A percentile compares a stretch with the other conserved stretches of the same genome.
Conservation (phyloP, 352 stramenopile genomes). For the Vaucheria bursata region DNA sequence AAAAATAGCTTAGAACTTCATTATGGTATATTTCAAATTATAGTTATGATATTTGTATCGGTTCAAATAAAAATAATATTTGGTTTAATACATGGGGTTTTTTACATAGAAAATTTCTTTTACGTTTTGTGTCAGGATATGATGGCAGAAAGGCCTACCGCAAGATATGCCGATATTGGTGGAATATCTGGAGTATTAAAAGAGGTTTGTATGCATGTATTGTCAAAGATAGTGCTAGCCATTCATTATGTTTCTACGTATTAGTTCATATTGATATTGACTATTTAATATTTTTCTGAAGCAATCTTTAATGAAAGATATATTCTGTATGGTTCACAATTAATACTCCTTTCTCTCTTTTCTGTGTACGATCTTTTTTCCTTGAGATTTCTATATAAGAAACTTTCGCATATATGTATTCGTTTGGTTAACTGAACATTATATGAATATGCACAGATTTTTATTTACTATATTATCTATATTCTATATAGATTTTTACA, state of each 20-base stretch:
- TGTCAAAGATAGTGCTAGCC: neutral
- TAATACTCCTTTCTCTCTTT: too few species aligned
- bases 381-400: too few species aligned
- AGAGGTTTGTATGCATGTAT: constrained; percentile 17
- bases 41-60: neutral
- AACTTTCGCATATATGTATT: too few species aligned
- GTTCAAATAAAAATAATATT: neutral
- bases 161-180: constrained; percentile 44
- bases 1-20: neutral
- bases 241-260: neutral
- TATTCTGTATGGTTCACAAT: too few species aligned
- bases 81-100: neutral
- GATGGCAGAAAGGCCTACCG: constrained; percentile 44
- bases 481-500: too few species aligned
- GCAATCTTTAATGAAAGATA: too few species aligned
- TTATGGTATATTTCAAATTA: neutral
- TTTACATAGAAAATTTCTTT: neutral
- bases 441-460: too few species aligned
- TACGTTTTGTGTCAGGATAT: constrained; percentile 16
- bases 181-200: constrained; percentile 46
- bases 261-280: neutral
- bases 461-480: too few species aligned
- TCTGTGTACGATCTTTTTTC: too few species aligned
- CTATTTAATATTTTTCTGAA: neutral
- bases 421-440: too few species aligned